Percentiles rank a stretch among this genome's conserved stretches.
Conservation (phyloP, 108 stramenopile species). For the Cyclotella distinguenda region DNA sequence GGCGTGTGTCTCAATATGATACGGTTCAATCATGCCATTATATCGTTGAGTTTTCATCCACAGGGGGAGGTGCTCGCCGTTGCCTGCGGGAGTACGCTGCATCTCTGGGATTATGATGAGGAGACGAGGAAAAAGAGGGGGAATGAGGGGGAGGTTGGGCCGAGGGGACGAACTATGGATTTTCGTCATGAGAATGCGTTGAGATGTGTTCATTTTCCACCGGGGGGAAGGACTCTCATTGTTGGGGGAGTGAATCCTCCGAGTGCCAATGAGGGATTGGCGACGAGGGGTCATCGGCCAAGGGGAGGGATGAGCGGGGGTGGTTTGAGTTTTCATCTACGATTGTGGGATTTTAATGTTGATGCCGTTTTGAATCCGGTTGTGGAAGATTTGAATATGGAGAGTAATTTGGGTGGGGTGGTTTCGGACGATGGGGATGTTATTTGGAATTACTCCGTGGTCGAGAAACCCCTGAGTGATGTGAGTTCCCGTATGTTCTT, state of each 20-base stretch:
- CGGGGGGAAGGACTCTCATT: constrained; percentile 74
- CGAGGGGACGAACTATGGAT: constrained; percentile 29
- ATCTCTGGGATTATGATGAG: constrained; percentile 91
- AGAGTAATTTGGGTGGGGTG: constrained; percentile 16
- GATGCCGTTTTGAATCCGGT: constrained; percentile 49
- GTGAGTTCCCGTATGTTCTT: constrained; percentile 40
- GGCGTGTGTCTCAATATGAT: constrained; percentile 80
- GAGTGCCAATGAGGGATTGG: constrained; percentile 35
- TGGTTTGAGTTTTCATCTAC: constrained; percentile 75
- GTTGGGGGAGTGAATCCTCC: constrained; percentile 86
- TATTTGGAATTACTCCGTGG: constrained; percentile 26
- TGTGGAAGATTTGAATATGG: not conserved
- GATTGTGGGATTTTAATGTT: constrained; percentile 80
- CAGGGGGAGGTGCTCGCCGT: constrained; percentile 83
- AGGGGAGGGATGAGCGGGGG: constrained; percentile 47
- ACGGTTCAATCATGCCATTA: constrained; percentile 85
- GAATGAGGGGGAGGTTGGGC: not conserved
- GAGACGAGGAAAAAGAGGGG: constrained; percentile 27
- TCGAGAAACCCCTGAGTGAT: constrained; percentile 45
- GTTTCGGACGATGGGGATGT: constrained; percentile 43
- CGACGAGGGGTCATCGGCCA: constrained; percentile 11
- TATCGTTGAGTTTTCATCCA: constrained; percentile 94
- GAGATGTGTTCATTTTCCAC: constrained; percentile 94
- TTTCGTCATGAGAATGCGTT: constrained; percentile 47
- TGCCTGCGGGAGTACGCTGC: constrained; percentile 84